Conservation (phyloP, 768 basidiomycete genomes). For the Grammothele lineata region DNA sequence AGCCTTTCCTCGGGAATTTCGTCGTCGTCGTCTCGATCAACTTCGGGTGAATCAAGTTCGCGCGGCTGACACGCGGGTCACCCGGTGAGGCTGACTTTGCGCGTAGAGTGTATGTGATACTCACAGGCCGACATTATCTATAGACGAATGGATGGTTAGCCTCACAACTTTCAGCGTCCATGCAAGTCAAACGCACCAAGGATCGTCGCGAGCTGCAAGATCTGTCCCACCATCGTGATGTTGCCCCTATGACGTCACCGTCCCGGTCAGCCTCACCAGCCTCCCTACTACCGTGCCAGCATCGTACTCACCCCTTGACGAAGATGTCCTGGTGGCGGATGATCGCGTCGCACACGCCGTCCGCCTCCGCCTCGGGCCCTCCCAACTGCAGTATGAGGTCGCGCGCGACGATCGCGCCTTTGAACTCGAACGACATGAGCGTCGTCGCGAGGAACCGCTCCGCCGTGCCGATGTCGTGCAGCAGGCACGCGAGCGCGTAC, state of each 20-base stretch:
- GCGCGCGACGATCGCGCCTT: constrained; percentile 48
- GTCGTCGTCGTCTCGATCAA: constrained; percentile 39
- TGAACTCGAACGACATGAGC: constrained; percentile 55
- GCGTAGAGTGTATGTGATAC: constrained; percentile 4
- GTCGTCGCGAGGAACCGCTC: constrained; percentile 45
- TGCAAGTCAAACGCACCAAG: constrained; percentile 30
- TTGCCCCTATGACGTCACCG: constrained; percentile 31
- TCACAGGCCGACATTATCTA: constrained; percentile 44
- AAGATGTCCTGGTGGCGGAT: constrained; percentile 44
- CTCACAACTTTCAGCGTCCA: background rate
- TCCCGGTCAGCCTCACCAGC: background rate
- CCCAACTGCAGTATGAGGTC: constrained; percentile 41
- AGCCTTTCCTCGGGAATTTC: constrained; percentile 40
- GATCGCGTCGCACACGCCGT: constrained; percentile 48
- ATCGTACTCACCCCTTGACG: constrained; percentile 35
- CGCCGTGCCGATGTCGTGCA: constrained; percentile 52
- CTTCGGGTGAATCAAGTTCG: constrained; percentile 37
- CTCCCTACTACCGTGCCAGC: background rate
- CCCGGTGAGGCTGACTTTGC: too few relatives aligned
- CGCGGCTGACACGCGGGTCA: constrained; percentile 34
- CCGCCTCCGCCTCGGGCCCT: constrained; percentile 46
- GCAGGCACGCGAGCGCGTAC: constrained; percentile 46
- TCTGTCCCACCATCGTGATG: constrained; percentile 47
- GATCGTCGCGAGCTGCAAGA: constrained; percentile 46
- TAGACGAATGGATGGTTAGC: constrained; percentile 4